Conservation (phyloP, 495 filamentous ascomycete genomes). For the Pyrenula aspistea region DNA sequence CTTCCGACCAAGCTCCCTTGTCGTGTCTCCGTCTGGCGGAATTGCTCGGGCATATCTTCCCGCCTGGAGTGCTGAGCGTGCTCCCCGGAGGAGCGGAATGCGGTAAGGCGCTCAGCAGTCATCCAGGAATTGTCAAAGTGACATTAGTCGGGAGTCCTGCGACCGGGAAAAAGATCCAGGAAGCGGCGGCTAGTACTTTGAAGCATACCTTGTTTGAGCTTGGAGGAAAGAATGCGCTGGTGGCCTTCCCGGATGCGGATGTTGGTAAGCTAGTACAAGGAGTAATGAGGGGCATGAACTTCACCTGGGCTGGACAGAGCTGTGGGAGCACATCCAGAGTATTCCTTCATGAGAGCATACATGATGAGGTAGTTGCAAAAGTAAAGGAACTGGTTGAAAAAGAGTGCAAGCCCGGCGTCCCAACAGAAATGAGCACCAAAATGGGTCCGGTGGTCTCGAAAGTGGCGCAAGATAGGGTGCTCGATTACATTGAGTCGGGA, state of each 20-base stretch:
- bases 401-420: constrained; percentile 78
- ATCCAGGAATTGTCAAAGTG: constrained; percentile 98
- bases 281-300: constrained; percentile 99
- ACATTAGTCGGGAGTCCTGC: constrained; percentile 94
- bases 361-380: constrained; percentile 80
- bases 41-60: constrained; percentile 1
- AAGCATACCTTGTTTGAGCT: constrained; percentile 99
- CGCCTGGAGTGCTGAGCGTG: constrained; percentile 7
- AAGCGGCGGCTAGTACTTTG: constrained; percentile 87
- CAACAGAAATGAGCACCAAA: constrained; percentile 79
- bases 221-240: constrained; percentile 96
- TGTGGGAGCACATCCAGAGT: constrained; percentile 95
- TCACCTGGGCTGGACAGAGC: constrained; percentile 87
- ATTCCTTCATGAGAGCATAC: constrained; percentile 91
- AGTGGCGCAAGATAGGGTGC: constrained; percentile 92
- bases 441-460: constrained; percentile 94
- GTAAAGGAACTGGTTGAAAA: constrained; percentile 77
- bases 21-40: not conserved
- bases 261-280: constrained; percentile 93
- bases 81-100: not conserved
- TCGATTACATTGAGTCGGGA: constrained; percentile 90
- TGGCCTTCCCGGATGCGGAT: constrained; percentile 90
- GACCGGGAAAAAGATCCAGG: constrained; percentile 86
- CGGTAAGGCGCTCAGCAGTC: constrained; percentile 15
- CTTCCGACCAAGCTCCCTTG: constrained; percentile 5